Evolutionary conservation across 2,329 filamentous ascomycete species (phyloP).

Genomic region (Ophiocordyceps unilateralis): DNA sequence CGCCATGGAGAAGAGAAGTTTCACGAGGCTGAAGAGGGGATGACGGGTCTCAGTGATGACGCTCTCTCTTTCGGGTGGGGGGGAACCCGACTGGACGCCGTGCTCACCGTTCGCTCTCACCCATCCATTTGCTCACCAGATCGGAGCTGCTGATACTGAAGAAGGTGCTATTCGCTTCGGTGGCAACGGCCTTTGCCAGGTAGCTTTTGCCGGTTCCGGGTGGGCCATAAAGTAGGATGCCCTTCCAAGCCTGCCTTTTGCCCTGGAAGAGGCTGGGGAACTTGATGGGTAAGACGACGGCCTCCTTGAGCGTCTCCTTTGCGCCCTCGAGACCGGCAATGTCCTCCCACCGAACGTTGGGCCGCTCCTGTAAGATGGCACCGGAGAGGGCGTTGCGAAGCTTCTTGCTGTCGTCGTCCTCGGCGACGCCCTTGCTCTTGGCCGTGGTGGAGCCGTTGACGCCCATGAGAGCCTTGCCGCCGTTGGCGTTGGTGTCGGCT

Average conservation of each 20-base stretch:
- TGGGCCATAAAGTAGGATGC: slow-evolving; percentile 87
- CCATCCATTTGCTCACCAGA: slow-evolving; percentile 99
- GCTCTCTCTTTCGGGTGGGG: neutral
- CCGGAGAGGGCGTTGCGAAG: slow-evolving; percentile 77
- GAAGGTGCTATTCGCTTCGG: slow-evolving; percentile 96
- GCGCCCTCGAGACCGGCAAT: slow-evolving; percentile 86
- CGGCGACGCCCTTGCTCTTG: slow-evolving; percentile 44
- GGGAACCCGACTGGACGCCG: neutral
- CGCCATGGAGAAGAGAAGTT: slow-evolving; percentile 93
- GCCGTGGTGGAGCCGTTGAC: slow-evolving; percentile 51
- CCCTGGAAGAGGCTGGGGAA: slow-evolving; percentile 93
- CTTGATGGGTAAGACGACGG: slow-evolving; percentile 93
- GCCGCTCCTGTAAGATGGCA: slow-evolving; percentile 86
- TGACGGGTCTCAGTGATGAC: slow-evolving; percentile 6
- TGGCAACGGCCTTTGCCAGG: slow-evolving; percentile 90
- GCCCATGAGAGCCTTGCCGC: slow-evolving; percentile 45
- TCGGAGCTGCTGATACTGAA: slow-evolving; percentile 98
- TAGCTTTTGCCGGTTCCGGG: slow-evolving; percentile 97
- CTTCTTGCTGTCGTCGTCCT: slow-evolving; percentile 91
- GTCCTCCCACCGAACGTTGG: slow-evolving; percentile 96
- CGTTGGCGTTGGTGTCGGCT: slow-evolving; percentile 49
- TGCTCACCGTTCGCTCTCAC: slow-evolving; percentile 80
- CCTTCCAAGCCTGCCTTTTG: slow-evolving; percentile 96
- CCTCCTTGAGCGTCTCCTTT: slow-evolving; percentile 95
- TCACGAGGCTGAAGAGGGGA: slow-evolving; percentile 52